These are phyloP conservation scores for Lactarius trivialis DNA, from an alignment of 768 basidiomycete genomes.

Conservation along the genomic window DNA sequence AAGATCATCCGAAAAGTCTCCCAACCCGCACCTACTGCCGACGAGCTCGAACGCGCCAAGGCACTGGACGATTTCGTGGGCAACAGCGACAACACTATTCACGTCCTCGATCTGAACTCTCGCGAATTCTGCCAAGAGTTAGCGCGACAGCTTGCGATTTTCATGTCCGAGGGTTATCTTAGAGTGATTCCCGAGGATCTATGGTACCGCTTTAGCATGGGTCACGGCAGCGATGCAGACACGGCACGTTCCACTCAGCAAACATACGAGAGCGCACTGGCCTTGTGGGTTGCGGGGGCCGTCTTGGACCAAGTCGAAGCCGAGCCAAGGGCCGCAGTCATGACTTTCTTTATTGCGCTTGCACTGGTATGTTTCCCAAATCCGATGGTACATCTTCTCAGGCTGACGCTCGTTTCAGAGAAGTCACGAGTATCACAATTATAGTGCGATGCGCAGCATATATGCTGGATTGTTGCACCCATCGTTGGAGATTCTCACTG, in stretches of 20 bases:
- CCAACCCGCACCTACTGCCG: conserved; percentile 1
- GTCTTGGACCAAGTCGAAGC: conserved; percentile 13
- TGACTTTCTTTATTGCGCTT: conserved; percentile 16
- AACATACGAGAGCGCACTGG: conserved; percentile 13
- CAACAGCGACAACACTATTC: background rate
- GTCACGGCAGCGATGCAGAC: background rate
- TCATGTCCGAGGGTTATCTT: conserved; percentile 19
- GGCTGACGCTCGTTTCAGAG: conserved; percentile 8
- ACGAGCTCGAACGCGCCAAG: background rate
- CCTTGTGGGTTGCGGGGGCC: conserved; percentile 10
- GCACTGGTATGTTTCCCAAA: conserved; percentile 6
- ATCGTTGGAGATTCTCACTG: conserved; percentile 2
- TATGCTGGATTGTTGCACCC: conserved; percentile 7
- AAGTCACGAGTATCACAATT: conserved; percentile 16
- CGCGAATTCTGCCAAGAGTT: conserved; percentile 9
- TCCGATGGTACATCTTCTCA: background rate
- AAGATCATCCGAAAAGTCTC: conserved; percentile 3
- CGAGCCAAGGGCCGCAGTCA: conserved; percentile 4
- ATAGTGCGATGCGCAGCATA: conserved; percentile 35
- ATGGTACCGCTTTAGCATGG: conserved; percentile 9
- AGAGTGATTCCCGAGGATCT: conserved; percentile 15
- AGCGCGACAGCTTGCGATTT: conserved; percentile 16
- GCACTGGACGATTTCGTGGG: conserved; percentile 5
- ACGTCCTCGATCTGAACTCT: conserved; percentile 14
- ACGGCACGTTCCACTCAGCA: conserved; percentile 11